Conservation (phyloP, 306 rosid species). For the Vigna nakashimae region DNA sequence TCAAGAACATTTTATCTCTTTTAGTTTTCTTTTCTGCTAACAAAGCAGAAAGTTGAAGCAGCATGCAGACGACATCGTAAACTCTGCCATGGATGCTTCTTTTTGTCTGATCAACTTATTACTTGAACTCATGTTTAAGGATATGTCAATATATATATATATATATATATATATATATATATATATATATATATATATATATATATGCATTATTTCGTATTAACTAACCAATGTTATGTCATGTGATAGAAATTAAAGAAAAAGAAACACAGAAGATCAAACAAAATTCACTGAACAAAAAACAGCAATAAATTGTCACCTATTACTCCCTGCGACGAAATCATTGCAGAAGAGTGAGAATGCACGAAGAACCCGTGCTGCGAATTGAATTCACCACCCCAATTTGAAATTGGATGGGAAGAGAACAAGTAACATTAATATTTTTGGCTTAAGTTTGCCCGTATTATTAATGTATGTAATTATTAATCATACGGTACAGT, state of each 20-base stretch:
- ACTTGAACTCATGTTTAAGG: neutral
- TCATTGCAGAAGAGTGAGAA: slow-evolving; percentile 23
- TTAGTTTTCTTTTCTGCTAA: slow-evolving; percentile 41
- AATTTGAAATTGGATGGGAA: slow-evolving; percentile 4
- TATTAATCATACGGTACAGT: slow-evolving; percentile 16
- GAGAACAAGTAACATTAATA: neutral
- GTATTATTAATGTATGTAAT: slow-evolving; percentile 32
- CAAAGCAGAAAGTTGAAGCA: slow-evolving; percentile 44
- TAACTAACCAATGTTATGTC: neutral
- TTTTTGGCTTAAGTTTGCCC: slow-evolving; percentile 34
- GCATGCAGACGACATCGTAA: slow-evolving; percentile 63
- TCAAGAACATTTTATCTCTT: slow-evolving; percentile 38
- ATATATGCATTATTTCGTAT: neutral
- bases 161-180: no score
- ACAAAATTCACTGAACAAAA: neutral
- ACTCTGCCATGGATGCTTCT: slow-evolving; percentile 46
- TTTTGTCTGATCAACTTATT: slow-evolving; percentile 30
- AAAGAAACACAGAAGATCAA: neutral
- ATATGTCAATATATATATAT: neutral
- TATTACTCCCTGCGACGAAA: slow-evolving; percentile 25
- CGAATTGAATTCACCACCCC: slow-evolving; percentile 61
- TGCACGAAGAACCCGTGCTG: slow-evolving; percentile 83
- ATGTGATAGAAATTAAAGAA: neutral
- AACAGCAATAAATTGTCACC: slow-evolving; percentile 37
- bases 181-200: no score